Evolutionary conservation across 192 early-diverging fungal genomes (phyloP).

Genomic region (Coemansia sp.): DNA sequence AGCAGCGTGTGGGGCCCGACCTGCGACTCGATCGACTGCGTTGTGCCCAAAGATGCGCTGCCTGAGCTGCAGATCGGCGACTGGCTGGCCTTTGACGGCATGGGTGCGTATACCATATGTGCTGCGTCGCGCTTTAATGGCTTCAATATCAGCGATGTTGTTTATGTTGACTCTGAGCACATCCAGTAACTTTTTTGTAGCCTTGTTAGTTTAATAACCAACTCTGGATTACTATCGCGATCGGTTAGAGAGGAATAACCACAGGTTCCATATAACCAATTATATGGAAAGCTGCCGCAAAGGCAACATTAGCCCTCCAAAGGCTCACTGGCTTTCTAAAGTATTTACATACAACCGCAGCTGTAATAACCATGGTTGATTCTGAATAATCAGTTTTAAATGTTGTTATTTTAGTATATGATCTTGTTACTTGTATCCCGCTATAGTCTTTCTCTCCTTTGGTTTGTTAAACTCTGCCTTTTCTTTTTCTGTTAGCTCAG

Average conservation of each 20-base stretch:
- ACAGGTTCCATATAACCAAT: no score
- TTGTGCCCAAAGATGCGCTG: slow-evolving; percentile 64
- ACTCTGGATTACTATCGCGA: no score
- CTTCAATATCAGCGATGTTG: slow-evolving; percentile 77
- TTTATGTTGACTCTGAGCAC: slow-evolving; percentile 74
- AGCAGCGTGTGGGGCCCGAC: slow-evolving; percentile 96
- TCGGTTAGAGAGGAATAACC: no score
- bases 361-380: no score
- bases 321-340: no score
- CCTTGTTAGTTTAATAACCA: no score
- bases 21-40: slow-evolving; percentile 97
- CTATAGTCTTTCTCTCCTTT: not conserved
- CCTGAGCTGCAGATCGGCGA: slow-evolving; percentile 90
- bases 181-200: not conserved
- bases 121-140: slow-evolving; percentile 88
- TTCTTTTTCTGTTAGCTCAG: slow-evolving; percentile 33
- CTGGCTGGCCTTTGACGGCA: slow-evolving; percentile 92
- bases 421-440: no score
- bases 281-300: no score
- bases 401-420: no score
- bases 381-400: no score
- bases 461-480: slow-evolving; percentile 19
- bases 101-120: slow-evolving; percentile 97
- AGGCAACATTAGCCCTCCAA: no score
- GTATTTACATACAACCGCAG: no score